Conservation (phyloP, 441 rosid genomes). For the Melastoma candidum region DNA sequence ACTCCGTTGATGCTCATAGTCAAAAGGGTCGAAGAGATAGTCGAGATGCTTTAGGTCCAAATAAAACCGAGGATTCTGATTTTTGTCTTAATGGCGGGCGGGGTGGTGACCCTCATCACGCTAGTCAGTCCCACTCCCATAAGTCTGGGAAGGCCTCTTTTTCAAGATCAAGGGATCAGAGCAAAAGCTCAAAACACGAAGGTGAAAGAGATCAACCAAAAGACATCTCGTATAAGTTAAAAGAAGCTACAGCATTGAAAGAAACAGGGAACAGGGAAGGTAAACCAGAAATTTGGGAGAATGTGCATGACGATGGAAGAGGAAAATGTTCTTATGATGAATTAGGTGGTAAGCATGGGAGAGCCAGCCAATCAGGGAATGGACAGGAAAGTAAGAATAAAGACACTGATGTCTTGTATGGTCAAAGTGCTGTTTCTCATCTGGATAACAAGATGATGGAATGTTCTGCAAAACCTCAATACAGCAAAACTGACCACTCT, state of each 20-base stretch:
- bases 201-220: constrained; percentile 15
- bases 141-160: constrained; percentile 16
- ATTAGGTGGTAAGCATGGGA: constrained; percentile 32
- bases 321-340: constrained; percentile 34
- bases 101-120: constrained; percentile 8
- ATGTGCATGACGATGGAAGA: constrained; percentile 31
- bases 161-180: constrained; percentile 14
- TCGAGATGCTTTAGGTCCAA: background rate
- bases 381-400: constrained; percentile 33
- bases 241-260: constrained; percentile 19
- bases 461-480: constrained; percentile 15
- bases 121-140: constrained; percentile 8
- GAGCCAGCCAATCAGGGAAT: constrained; percentile 26
- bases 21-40: no score
- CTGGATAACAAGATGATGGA: constrained; percentile 28
- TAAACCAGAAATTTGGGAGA: constrained; percentile 34
- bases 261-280: constrained; percentile 34
- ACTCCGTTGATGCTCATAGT: no score
- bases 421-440: constrained; percentile 24
- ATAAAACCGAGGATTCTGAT: constrained; percentile 11
- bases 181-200: constrained; percentile 15
- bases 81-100: constrained; percentile 8
- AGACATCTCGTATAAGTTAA: constrained; percentile 10
- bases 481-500: constrained; percentile 26
- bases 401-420: constrained; percentile 28